Evolutionary conservation across 2,329 filamentous ascomycete species (phyloP), one percentile per base, ranked within the genome.

Genomic region (Anthostomella pinea): DNA sequence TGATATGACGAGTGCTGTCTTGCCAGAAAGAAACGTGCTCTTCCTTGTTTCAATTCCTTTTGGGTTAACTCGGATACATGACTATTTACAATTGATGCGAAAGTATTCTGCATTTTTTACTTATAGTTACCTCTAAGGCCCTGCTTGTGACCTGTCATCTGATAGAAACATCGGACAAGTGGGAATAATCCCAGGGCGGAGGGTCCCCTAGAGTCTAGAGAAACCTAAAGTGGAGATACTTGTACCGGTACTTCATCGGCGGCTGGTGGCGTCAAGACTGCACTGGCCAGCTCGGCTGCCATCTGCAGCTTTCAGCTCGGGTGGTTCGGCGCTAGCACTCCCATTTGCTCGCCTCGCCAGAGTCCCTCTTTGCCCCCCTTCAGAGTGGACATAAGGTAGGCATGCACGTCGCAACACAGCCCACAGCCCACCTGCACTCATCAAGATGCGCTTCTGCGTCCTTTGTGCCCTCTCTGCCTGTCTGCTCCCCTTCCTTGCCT

Each of bases 331-430:
- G 38, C 41, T 38, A 43, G 30, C 41, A 40, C 46, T 56, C 48
- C 43, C 43, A 58, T 57, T 58, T 57, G 55, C 35, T 14, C 45
- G 49, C 41, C 41, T 27, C 26, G 47, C 43, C 38, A 34, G 16
- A 34, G 39, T 43, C 35, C 6, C 27, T 31, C 17, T 45, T 31
- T n/a, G n/a, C n/a, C n/a, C n/a, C n/a, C n/a, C n/a, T n/a, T n/a
- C n/a, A n/a, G n/a, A n/a, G n/a, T 15, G 10, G 11, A 6, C 27
- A 8, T 16, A 16, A 39, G 26, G 39, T 29, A 29, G 45, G 49
- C 53, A 54, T 58, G 56, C 55, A 57, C 44, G 54, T 48, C 47
- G 49, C 49, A 51, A 54, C 56, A 60, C 55, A 60, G 57, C 55
- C 56, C 49, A 52, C 2, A 13, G 5, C 30, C 20, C 22, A 10